Evolutionary conservation across 176 grass and related monocot species (phyloP).

Genomic region (Elaeis guineensis): DNA sequence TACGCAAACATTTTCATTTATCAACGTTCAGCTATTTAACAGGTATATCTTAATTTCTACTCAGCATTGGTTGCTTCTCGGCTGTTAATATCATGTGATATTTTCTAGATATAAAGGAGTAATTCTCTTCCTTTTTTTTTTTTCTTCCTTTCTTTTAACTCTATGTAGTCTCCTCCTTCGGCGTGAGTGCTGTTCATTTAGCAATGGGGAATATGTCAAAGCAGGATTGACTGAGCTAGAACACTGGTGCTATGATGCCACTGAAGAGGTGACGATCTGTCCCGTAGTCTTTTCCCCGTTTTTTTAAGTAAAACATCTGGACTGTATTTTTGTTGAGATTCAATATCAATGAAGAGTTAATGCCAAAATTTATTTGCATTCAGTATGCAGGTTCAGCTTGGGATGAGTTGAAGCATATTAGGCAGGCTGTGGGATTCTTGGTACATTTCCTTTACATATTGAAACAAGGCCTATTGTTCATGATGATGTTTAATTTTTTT

Average conservation of each 20-base stretch:
- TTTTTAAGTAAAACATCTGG: too few relatives aligned
- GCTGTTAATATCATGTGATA: slow-evolving; percentile 19
- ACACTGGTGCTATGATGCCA: slow-evolving; percentile 66
- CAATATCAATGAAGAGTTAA: too few relatives aligned
- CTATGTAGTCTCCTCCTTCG: slow-evolving; percentile 54
- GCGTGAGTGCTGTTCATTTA: slow-evolving; percentile 85
- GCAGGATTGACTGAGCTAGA: slow-evolving; percentile 72
- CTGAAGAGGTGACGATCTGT: slow-evolving; percentile 51
- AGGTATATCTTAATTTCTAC: slow-evolving; percentile 34
- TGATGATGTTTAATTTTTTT: slow-evolving; percentile 12
- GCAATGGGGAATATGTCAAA: slow-evolving; percentile 85
- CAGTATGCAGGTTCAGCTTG: slow-evolving; percentile 74
- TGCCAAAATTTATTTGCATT: slow-evolving; percentile 30
- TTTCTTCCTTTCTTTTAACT: background rate
- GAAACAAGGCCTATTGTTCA: background rate
- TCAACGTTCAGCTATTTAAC: slow-evolving; percentile 88
- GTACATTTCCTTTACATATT: slow-evolving; percentile 27
- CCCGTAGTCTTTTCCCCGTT: background rate
- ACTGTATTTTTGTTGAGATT: too few relatives aligned
- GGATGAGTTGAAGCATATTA: slow-evolving; percentile 73
- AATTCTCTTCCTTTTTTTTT: background rate
- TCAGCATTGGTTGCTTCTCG: slow-evolving; percentile 11
- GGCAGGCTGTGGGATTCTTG: slow-evolving; percentile 88
- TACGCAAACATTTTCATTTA: slow-evolving; percentile 65
- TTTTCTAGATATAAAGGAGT: slow-evolving; percentile 18